Percentiles rank a stretch among this genome's conserved stretches.
Conservation (phyloP, 1,139 yeast species). For the Zhuliangozyma parablackwelliae region DNA sequence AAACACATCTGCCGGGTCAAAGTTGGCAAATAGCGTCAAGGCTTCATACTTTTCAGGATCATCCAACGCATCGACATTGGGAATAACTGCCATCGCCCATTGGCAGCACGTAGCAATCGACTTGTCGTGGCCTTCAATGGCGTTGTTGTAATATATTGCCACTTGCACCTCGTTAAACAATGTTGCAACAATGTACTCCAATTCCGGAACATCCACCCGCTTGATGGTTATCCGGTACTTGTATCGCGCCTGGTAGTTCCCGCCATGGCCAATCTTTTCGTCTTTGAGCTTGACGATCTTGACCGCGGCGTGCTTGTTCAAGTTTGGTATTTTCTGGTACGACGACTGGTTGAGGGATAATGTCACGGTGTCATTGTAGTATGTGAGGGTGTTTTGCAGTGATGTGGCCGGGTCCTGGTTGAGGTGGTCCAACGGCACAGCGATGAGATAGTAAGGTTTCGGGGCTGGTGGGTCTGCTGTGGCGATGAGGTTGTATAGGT, state of each 20-base stretch:
- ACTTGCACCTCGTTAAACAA: conserved; percentile 4
- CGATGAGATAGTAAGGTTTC: conserved; percentile 1
- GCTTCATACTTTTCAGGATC: conserved; percentile 5
- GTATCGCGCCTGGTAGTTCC: conserved; percentile 3
- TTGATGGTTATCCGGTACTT: conserved; percentile 2
- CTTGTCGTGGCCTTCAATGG: not conserved
- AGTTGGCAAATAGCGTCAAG: conserved; percentile 4
- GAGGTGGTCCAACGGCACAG: conserved; percentile 4
- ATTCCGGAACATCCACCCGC: not conserved
- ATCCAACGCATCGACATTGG: not conserved
- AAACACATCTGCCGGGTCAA: not conserved
- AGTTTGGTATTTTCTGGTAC: conserved; percentile 7
- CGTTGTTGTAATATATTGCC: not conserved
- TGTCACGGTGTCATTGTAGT: not conserved
- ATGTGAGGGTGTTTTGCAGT: conserved; percentile 1
- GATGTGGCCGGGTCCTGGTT: not conserved
- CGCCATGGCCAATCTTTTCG: conserved; percentile 8
- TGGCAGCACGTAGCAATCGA: too few relatives aligned
- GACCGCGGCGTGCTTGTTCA: conserved; percentile 1
- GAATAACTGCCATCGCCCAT: not conserved
- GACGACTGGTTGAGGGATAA: conserved; percentile 3
- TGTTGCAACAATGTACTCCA: conserved; percentile 6
- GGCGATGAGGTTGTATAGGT: not conserved
- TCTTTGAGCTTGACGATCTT: conserved; percentile 1
- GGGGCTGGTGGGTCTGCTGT: not conserved